A percentile compares a stretch with the other conserved stretches of the same genome.
Conservation (phyloP, 768 basidiomycete species). For the Suillus spraguei region DNA sequence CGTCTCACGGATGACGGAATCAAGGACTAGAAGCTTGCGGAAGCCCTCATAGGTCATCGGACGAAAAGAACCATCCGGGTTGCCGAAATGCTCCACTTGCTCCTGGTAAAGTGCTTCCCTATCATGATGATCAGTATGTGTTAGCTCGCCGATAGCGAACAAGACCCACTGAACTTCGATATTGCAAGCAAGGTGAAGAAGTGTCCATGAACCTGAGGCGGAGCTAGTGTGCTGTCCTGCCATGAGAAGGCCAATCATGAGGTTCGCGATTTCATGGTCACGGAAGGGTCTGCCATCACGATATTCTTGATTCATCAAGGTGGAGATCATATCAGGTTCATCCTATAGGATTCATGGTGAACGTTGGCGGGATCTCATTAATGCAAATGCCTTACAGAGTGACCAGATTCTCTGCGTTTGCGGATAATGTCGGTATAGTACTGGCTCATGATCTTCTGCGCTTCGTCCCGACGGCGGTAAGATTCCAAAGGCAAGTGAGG, state of each 20-base stretch:
- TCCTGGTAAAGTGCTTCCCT: constrained; percentile 88
- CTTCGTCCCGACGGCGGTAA: constrained; percentile 85
- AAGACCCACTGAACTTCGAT: constrained; percentile 69
- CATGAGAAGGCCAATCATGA: constrained; percentile 99
- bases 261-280: constrained; percentile 95
- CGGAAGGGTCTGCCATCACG: constrained; percentile 73
- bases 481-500: constrained; percentile 89
- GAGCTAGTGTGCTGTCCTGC: constrained; percentile 99
- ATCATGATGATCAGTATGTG: constrained; percentile 2
- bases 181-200: constrained; percentile 83
- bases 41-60: constrained; percentile 86
- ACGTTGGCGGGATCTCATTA: neutral
- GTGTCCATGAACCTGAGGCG: constrained; percentile 88
- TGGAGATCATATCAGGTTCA: constrained; percentile 91
- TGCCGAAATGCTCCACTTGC: constrained; percentile 80
- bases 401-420: constrained; percentile 58
- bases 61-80: constrained; percentile 78
- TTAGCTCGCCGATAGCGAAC: neutral
- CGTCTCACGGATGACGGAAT: constrained; percentile 91
- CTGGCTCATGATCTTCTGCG: constrained; percentile 90
- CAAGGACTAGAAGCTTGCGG: constrained; percentile 79
- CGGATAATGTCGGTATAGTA: constrained; percentile 90
- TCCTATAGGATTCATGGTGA: constrained; percentile 42
- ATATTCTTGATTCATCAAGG: constrained; percentile 85
- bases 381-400: constrained; percentile 33